A percentile compares a stretch with the other conserved stretches of the same genome.
These are phyloP conservation scores for Schizonepeta tenuifolia DNA, from an alignment of 257 asterid genomes.

Conservation along the genomic window DNA sequence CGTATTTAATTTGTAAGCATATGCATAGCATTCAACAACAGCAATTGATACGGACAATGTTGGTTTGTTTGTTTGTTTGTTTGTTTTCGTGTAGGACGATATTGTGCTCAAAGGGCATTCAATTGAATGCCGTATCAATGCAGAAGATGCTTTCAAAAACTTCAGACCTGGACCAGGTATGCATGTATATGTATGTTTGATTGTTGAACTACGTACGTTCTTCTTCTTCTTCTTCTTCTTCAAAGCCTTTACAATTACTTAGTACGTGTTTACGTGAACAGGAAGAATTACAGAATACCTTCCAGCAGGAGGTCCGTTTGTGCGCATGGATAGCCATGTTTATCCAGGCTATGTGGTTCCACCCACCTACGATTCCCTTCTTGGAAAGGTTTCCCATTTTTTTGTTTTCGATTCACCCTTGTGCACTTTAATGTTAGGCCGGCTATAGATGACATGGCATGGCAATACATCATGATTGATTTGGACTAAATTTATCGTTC, in stretches of 20 bases:
- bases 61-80: too few species aligned
- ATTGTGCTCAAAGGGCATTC: slow-evolving; percentile 92
- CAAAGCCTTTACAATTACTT: slow-evolving; percentile 9
- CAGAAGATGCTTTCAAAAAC: slow-evolving; percentile 99
- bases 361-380: slow-evolving; percentile 96
- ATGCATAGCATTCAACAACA: not conserved
- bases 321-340: slow-evolving; percentile 98
- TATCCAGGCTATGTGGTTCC: slow-evolving; percentile 98
- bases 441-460: too few species aligned
- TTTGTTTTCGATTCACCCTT: not conserved
- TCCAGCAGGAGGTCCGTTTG: slow-evolving; percentile 99
- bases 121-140: slow-evolving; percentile 97
- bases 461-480: not conserved
- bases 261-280: slow-evolving; percentile 39
- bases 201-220: not conserved
- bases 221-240: too few species aligned
- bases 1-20: not conserved
- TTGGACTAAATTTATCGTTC: not conserved
- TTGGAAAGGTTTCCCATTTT: slow-evolving; percentile 73
- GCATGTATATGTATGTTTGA: not conserved
- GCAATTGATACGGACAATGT: not conserved
- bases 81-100: slow-evolving; percentile 72
- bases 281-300: slow-evolving; percentile 92
- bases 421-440: too few species aligned
- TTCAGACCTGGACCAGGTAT: slow-evolving; percentile 99